phyloP scores from a whole-genome alignment of 495 filamentous ascomycete genomes.

The Neurospora sp. region DNA sequence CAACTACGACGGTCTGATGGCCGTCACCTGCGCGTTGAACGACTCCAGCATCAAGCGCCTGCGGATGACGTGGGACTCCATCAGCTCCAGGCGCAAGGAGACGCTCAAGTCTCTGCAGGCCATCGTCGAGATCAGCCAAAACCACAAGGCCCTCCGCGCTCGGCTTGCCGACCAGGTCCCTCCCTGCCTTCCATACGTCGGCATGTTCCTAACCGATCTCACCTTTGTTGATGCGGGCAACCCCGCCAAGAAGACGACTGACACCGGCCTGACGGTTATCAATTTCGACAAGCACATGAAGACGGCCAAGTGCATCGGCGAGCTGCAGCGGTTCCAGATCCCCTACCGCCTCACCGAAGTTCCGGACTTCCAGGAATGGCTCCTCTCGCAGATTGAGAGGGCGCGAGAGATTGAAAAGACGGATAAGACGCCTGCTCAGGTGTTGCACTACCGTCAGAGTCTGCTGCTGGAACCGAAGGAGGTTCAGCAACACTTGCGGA shows the following conservation, averaged over 20 bases:
- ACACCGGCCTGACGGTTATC: slow-evolving; percentile 61
- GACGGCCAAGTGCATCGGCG: slow-evolving; percentile 89
- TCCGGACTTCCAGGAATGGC: slow-evolving; percentile 88
- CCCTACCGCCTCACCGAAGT: slow-evolving; percentile 81
- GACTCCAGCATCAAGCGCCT: slow-evolving; percentile 86
- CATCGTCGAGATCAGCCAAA: slow-evolving; percentile 80
- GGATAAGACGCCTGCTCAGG: slow-evolving; percentile 54
- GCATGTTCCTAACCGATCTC: slow-evolving; percentile 85
- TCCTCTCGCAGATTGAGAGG: slow-evolving; percentile 71
- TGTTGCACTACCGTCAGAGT: slow-evolving; percentile 76
- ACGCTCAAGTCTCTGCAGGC: slow-evolving; percentile 65
- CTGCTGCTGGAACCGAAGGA: slow-evolving; percentile 81
- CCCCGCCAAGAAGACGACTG: slow-evolving; percentile 50
- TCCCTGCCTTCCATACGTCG: slow-evolving; percentile 93
- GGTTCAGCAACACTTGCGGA: slow-evolving; percentile 30
- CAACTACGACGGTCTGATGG: slow-evolving; percentile 96
- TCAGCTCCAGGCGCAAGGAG: slow-evolving; percentile 76
- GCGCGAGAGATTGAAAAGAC: slow-evolving; percentile 66
- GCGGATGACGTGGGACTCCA: slow-evolving; percentile 84
- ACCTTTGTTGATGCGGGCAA: slow-evolving; percentile 91
- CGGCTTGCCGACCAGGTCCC: slow-evolving; percentile 81
- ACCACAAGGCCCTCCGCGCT: slow-evolving; percentile 82
- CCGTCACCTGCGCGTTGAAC: slow-evolving; percentile 88
- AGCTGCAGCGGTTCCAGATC: slow-evolving; percentile 94
- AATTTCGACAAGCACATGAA: slow-evolving; percentile 98